Base-by-base conservation (phyloP, 2,329 filamentous ascomycete genomes). In the Fusarium heterosporum region DNA sequence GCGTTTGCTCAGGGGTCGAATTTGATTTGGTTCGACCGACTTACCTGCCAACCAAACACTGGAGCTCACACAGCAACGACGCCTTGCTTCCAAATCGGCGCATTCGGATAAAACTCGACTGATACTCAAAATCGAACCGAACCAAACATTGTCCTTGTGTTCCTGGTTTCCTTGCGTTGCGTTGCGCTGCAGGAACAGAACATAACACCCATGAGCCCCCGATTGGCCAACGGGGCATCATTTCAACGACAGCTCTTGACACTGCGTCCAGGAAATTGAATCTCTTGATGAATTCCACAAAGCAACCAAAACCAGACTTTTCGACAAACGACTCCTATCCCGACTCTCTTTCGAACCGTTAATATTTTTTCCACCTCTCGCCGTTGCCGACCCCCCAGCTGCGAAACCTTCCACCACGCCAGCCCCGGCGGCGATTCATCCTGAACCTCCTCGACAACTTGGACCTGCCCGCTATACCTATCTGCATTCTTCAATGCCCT, bases 401-500 rank as follows among this genome's bases (percentile, higher is more conserved):
- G 70, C 61, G 59, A 63, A 62, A 65, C 51, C 54, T 46, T 64
- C 55, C 48, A 58, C 58, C 25, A 61, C 55, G 57, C 59, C 52
- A 63, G 55, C 49, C 55, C 52, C 62, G 61, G 68, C 55, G 55
- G 60, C 52, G 47, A 45, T 55, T 55, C 53, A 59, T 61, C 36
- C 39, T 61, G 25, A 69, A 57, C 55, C 53, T 68, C 58, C 29
- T 63, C 60, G 61, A 64, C 42, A 51, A 68, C 36, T 48, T 62
- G 61, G 64, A 56, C 52, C 49, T 52, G 62, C 56, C 58, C 51
- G 57, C 61, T 64, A 16, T 9, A 36, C 34, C 34, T 36, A 36
- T n/a, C 34, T 36, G 56, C 51, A 69, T 68, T 66, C 59, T 73
- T 74, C 81, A 80, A 97, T 97, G 94, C 93, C 94, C 87, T 99